Evolutionary conservation across 2,329 filamentous ascomycete genomes (phyloP), one percentile per base, ranked within the genome.

Genomic region (Emericellopsis atlantica): DNA sequence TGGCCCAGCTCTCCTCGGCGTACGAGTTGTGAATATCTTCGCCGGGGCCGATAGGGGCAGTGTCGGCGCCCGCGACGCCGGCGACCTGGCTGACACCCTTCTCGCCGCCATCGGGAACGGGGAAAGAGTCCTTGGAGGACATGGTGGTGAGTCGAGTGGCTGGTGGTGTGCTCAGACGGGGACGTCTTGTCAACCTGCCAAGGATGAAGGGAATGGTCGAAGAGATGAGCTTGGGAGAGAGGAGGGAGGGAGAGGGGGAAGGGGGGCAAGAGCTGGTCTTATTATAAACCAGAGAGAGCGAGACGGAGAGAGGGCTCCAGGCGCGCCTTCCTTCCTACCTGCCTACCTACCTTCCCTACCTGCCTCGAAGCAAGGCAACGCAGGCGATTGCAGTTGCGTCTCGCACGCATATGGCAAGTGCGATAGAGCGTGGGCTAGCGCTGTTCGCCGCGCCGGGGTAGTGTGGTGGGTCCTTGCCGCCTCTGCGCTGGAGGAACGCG

Each of bases 1-100:
- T 64, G 49, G 51, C 48, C 45, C 56, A 62, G 44, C 54, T 47
- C 39, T 52, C 46, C 22, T 57, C 48, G 35, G 51, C 53, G 40
- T 51, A 49, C 31, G 41, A 6, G 38, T 44, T 46, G 40, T 26
- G 12, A 16, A 42, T 37, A 21, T 46, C 40, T 5, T 26, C 32
- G 37, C 14, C 10, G n/a, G 15, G 6, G 21, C 23, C 40, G 40
- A 47, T 35, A 5, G 39, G 36, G 10, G 42, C 40, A 21, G 21
- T 37, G 36, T 15, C 35, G 24, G 39, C 22, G 10, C 15, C 18
- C n/a, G 32, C 32, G 21, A 29, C 36, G 15, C 36, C 44, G 21
- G 38, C 32, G 31, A 40, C 24, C n/a, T 41, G 32, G 38, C 3
- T 15, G 32, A 35, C 33, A 14, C 10, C 39, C 36, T 45, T 45